Conservation (phyloP, 106 monocot genomes). For the Alisma plantagoaquatica region DNA sequence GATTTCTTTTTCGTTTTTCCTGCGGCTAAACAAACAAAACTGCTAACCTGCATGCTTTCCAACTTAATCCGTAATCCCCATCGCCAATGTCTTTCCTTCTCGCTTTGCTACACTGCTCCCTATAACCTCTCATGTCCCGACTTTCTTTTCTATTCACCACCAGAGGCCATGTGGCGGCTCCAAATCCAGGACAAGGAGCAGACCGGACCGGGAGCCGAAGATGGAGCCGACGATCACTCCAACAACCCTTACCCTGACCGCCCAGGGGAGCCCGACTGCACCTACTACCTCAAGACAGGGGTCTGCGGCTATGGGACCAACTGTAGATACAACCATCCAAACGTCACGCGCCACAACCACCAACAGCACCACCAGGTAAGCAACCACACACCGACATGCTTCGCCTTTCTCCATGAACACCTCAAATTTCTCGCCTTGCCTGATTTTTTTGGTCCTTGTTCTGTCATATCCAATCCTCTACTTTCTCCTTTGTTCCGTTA, state of each 20-base stretch:
- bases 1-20: not conserved
- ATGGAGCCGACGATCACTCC: not conserved
- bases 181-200: conserved; percentile 2
- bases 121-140: not conserved
- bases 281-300: conserved; percentile 12
- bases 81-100: not conserved
- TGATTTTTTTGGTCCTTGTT: too few species aligned
- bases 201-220: too few species aligned
- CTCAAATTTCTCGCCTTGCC: not conserved
- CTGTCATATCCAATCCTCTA: too few species aligned
- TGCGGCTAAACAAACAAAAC: too few species aligned
- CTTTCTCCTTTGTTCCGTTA: too few species aligned
- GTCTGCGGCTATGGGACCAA: conserved; percentile 12
- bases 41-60: not conserved
- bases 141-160: too few species aligned
- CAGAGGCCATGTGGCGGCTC: conserved; percentile 7
- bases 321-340: conserved; percentile 14
- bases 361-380: too few species aligned
- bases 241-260: conserved; percentile 7
- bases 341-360: too few species aligned
- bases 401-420: not conserved
- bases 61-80: not conserved
- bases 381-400: conserved; percentile 1
- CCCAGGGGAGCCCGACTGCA: conserved; percentile 15
- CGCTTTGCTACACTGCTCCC: not conserved